Conservation (phyloP, 345 rosid species). For the Salix arbutifolia region DNA sequence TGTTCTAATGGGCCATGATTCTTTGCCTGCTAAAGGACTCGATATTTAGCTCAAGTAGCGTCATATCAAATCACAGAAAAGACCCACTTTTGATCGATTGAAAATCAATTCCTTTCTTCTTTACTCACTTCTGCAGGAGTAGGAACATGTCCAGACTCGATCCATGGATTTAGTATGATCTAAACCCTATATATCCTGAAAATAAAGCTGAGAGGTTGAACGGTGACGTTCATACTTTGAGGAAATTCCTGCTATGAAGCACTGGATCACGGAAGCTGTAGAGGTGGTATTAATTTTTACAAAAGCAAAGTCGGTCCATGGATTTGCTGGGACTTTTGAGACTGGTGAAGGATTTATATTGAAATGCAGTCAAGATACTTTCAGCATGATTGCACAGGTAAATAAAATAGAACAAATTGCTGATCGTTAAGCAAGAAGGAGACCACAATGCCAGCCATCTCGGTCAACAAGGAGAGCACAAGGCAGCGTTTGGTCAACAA, state of each 20-base stretch:
- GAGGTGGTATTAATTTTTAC: not conserved
- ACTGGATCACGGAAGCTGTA: not conserved
- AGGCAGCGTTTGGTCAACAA: too few species aligned
- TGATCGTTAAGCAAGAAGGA: not conserved
- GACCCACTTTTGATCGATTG: slow-evolving; percentile 50
- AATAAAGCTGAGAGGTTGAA: slow-evolving; percentile 8
- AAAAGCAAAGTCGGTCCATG: not conserved
- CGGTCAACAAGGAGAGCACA: not conserved
- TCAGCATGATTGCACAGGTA: not conserved
- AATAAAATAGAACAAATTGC: not conserved
- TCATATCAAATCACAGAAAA: not conserved
- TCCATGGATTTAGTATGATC: slow-evolving; percentile 73
- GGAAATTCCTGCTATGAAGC: not conserved
- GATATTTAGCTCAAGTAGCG: slow-evolving; percentile 5
- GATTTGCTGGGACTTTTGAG: not conserved
- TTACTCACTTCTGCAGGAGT: slow-evolving; percentile 71
- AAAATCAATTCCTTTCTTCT: slow-evolving; percentile 59
- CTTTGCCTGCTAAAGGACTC: slow-evolving; percentile 32
- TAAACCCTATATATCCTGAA: slow-evolving; percentile 69
- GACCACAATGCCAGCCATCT: too few species aligned
- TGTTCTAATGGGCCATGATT: slow-evolving; percentile 48
- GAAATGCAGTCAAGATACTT: not conserved
- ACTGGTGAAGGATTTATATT: not conserved
- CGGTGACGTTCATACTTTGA: not conserved
- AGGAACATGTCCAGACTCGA: slow-evolving; percentile 47